Conservation (phyloP, 2,329 filamentous ascomycete genomes). For the Talaromyces amestolkiae region DNA sequence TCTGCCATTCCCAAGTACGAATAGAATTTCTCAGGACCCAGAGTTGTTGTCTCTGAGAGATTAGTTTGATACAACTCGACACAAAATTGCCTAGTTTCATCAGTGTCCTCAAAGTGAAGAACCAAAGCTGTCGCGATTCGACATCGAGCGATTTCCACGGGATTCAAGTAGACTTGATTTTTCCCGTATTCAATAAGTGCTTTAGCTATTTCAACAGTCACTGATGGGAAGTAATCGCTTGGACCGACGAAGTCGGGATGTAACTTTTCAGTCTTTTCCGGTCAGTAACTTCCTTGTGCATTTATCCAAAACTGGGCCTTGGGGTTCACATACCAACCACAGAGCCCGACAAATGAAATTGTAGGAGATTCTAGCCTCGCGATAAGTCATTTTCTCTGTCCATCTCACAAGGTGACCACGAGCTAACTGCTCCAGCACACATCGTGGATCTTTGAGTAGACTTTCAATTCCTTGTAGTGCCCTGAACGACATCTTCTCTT, state of each 20-base stretch:
- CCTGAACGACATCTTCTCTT: neutral
- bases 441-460: neutral
- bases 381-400: slow-evolving; percentile 8
- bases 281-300: neutral
- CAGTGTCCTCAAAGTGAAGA: neutral
- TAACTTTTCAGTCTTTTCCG: neutral
- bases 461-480: slow-evolving; percentile 5
- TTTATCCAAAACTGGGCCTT: neutral
- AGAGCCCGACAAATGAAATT: slow-evolving; percentile 1
- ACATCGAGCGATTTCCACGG: slow-evolving; percentile 3
- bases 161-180: slow-evolving; percentile 1
- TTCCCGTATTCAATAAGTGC: slow-evolving; percentile 7
- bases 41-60: neutral
- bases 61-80: slow-evolving; percentile 8
- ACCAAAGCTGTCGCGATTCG: slow-evolving; percentile 3
- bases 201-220: neutral
- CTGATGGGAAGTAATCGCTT: neutral
- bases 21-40: slow-evolving; percentile 9
- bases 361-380: slow-evolving; percentile 5
- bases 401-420: neutral
- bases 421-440: neutral
- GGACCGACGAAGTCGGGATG: neutral
- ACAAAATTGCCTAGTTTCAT: neutral
- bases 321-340: slow-evolving; percentile 1
- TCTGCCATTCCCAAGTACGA: slow-evolving; percentile 7